A percentile compares a stretch with the other conserved stretches of the same genome.
Conservation (phyloP, 2,329 filamentous ascomycete genomes). For the Alternaria gaisen region DNA sequence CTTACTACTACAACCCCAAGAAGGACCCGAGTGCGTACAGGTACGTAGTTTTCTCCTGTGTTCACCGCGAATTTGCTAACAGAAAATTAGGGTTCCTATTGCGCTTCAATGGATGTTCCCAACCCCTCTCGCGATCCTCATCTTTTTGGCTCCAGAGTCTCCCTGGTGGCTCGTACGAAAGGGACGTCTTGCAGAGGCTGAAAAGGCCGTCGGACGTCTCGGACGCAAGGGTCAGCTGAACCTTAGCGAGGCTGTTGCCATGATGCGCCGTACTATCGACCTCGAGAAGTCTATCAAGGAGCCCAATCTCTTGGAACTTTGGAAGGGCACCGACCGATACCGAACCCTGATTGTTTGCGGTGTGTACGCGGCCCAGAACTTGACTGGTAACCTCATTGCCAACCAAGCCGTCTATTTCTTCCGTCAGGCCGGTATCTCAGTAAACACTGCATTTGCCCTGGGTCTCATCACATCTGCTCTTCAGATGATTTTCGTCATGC, state of each 20-base stretch:
- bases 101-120: slow-evolving; percentile 58
- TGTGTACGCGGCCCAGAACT: slow-evolving; percentile 67
- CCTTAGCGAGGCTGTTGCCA: slow-evolving; percentile 60
- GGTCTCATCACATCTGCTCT: slow-evolving; percentile 72
- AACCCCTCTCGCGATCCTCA: slow-evolving; percentile 54
- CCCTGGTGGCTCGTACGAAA: slow-evolving; percentile 61
- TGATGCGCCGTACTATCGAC: slow-evolving; percentile 67
- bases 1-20: slow-evolving; percentile 61
- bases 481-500: slow-evolving; percentile 69
- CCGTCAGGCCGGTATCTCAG: slow-evolving; percentile 66
- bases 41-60: slow-evolving; percentile 14
- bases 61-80: slow-evolving; percentile 15
- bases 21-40: slow-evolving; percentile 26
- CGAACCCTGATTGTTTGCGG: slow-evolving; percentile 65
- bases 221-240: slow-evolving; percentile 55
- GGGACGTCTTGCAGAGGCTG: slow-evolving; percentile 53
- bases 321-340: slow-evolving; percentile 64
- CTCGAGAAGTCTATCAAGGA: slow-evolving; percentile 61
- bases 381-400: slow-evolving; percentile 70
- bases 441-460: slow-evolving; percentile 66
- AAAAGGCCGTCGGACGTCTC: slow-evolving; percentile 60
- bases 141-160: slow-evolving; percentile 62
- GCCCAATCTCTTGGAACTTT: slow-evolving; percentile 62
- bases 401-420: slow-evolving; percentile 72
- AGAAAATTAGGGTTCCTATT: slow-evolving; percentile 34